Conservation (phyloP, 495 filamentous ascomycete genomes). For the Penicillium herquei region DNA sequence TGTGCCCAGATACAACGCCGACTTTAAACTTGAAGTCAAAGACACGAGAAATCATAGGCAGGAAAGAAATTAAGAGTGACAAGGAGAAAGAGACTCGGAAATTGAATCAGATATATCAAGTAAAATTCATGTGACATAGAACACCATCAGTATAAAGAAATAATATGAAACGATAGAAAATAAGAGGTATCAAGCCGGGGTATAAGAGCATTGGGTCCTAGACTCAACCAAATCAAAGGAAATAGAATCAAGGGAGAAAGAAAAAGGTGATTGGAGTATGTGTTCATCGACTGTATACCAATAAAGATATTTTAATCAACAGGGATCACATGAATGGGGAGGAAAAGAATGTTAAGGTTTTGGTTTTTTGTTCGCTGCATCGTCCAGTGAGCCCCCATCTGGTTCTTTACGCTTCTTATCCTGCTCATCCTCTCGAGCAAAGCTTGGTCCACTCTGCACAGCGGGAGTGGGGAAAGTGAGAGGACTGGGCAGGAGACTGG, state of each 20-base stretch:
- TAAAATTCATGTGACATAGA: neutral
- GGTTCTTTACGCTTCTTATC: constrained; percentile 56
- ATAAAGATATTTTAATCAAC: constrained; percentile 8
- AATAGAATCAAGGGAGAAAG: neutral
- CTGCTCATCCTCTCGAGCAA: constrained; percentile 57
- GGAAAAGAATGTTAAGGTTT: constrained; percentile 34
- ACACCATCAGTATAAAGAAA: neutral
- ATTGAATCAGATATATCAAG: neutral
- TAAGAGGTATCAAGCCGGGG: constrained; percentile 20
- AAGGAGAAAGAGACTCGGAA: neutral
- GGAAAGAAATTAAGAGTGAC: no score
- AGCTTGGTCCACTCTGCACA: constrained; percentile 65
- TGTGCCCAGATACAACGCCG: neutral
- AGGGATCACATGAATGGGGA: neutral
- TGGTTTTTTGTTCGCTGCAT: constrained; percentile 46
- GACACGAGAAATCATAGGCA: no score
- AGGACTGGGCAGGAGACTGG: constrained; percentile 84
- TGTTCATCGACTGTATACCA: no score
- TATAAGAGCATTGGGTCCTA: constrained; percentile 20
- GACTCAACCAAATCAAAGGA: constrained; percentile 16
- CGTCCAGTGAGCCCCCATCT: constrained; percentile 39
- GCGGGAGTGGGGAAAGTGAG: constrained; percentile 90
- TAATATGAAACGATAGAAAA: constrained; percentile 1
- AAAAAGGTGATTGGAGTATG: neutral
- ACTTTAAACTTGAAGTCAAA: neutral